Evolutionary conservation across 2,329 filamentous ascomycete genomes (phyloP).

Genomic region (Metarhizium humberi): DNA sequence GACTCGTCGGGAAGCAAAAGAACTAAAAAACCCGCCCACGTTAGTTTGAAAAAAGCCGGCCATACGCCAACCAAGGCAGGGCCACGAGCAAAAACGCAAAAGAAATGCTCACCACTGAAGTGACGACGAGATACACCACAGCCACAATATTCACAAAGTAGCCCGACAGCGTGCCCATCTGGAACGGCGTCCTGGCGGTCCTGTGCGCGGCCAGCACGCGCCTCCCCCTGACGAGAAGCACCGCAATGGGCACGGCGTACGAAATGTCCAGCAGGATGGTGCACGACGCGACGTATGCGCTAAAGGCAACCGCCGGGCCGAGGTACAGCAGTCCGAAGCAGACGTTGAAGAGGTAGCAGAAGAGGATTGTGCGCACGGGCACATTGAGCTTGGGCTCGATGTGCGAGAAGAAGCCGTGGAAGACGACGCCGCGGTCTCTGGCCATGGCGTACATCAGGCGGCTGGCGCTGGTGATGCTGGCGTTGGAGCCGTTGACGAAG

Average conservation of each 20-base stretch:
- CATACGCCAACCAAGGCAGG: too few species aligned
- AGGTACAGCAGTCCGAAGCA: slow-evolving; percentile 37
- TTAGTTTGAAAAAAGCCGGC: background rate
- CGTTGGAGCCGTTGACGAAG: slow-evolving; percentile 36
- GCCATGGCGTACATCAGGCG: slow-evolving; percentile 36
- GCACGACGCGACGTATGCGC: slow-evolving; percentile 33
- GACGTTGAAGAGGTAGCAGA: slow-evolving; percentile 32
- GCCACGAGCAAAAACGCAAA: too few species aligned
- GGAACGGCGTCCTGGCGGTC: slow-evolving; percentile 16
- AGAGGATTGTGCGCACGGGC: slow-evolving; percentile 29
- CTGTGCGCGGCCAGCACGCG: slow-evolving; percentile 18
- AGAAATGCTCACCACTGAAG: slow-evolving; percentile 21
- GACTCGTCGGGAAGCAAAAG: slow-evolving; percentile 19
- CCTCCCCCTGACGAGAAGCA: slow-evolving; percentile 26
- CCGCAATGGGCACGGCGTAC: slow-evolving; percentile 32
- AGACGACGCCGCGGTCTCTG: slow-evolving; percentile 30
- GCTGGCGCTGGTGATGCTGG: slow-evolving; percentile 31
- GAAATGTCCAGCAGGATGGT: slow-evolving; percentile 37
- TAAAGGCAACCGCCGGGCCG: slow-evolving; percentile 36
- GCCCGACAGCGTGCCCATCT: slow-evolving; percentile 18
- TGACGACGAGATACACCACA: slow-evolving; percentile 27
- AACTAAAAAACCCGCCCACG: slow-evolving; percentile 13
- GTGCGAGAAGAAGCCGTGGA: slow-evolving; percentile 24
- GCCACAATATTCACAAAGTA: slow-evolving; percentile 22
- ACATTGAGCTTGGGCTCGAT: slow-evolving; percentile 29